These are phyloP conservation scores for Amphichorda felina DNA, from an alignment of 2,329 filamentous ascomycete genomes.

Conservation along the genomic window DNA sequence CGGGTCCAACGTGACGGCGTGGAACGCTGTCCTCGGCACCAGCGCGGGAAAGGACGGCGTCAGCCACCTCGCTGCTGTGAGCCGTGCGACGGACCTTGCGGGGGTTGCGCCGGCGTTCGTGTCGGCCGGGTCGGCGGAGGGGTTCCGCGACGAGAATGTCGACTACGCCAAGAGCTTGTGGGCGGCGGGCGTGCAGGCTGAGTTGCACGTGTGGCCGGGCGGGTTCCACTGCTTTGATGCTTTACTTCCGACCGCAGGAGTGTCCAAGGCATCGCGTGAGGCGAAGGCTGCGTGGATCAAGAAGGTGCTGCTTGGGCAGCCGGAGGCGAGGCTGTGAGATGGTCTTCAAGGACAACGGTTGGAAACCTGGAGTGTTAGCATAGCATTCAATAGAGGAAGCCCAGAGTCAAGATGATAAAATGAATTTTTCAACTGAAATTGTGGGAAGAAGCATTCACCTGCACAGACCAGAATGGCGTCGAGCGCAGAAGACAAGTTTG, in stretches of 20 bases:
- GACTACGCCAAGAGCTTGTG: slow-evolving; percentile 25
- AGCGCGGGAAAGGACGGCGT: slow-evolving; percentile 18
- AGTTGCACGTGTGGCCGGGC: slow-evolving; percentile 30
- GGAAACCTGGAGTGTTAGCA: too few species aligned
- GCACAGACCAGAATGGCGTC: too few species aligned
- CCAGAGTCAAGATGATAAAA: too few species aligned
- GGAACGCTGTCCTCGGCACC: slow-evolving; percentile 25
- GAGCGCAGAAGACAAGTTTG: too few species aligned
- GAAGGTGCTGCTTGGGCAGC: slow-evolving; percentile 1
- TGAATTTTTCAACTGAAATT: too few species aligned
- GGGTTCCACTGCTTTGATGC: slow-evolving; percentile 26
- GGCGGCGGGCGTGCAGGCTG: slow-evolving; percentile 24
- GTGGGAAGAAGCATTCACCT: too few species aligned
- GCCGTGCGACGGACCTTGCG: slow-evolving; percentile 11
- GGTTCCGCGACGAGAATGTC: slow-evolving; percentile 28
- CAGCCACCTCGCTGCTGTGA: slow-evolving; percentile 18
- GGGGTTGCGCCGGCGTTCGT: slow-evolving; percentile 30
- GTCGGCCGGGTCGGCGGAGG: slow-evolving; percentile 27
- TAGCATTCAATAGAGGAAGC: too few species aligned
- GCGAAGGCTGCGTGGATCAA: slow-evolving; percentile 7
- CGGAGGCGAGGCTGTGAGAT: slow-evolving; percentile 3
- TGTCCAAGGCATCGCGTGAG: slow-evolving; percentile 6
- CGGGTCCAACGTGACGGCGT: slow-evolving; percentile 25
- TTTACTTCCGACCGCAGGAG: slow-evolving; percentile 6
- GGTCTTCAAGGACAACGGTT: too few species aligned